A percentile compares a stretch with the other conserved stretches of the same genome.
These are phyloP conservation scores for Sphagnum fallax DNA, from an alignment of 228 moss, liverwort and hornwort species.

Conservation along the genomic window DNA sequence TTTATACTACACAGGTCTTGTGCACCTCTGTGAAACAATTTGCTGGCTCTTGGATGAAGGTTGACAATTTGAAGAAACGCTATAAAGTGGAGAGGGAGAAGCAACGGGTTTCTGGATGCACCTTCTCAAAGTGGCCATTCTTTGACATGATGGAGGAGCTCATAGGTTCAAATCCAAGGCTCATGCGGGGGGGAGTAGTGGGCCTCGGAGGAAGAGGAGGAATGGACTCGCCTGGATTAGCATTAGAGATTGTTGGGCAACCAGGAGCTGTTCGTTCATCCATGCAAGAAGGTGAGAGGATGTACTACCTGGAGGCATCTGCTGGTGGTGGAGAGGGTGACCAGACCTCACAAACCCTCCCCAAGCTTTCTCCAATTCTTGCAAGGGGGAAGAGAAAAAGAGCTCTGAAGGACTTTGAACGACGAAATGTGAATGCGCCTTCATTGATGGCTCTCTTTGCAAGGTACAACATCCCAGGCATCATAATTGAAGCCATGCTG, in stretches of 20 bases:
- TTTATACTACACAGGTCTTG: too few relatives aligned
- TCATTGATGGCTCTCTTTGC: slow-evolving; percentile 13
- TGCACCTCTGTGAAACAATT: too few relatives aligned
- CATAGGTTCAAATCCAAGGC: background rate
- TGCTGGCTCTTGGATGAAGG: background rate
- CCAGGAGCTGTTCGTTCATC: slow-evolving; percentile 10
- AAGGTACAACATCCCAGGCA: slow-evolving; percentile 12
- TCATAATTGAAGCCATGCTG: slow-evolving; percentile 17
- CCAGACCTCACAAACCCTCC: slow-evolving; percentile 18
- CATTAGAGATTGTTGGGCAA: slow-evolving; percentile 10
- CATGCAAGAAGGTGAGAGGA: slow-evolving; percentile 9
- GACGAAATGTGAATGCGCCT: slow-evolving; percentile 14
- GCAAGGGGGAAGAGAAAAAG: slow-evolving; percentile 19
- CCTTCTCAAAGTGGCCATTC: background rate
- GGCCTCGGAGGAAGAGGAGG: background rate
- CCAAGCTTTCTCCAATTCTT: slow-evolving; percentile 9
- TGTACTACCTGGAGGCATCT: slow-evolving; percentile 4
- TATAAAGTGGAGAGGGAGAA: background rate
- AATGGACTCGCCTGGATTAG: background rate
- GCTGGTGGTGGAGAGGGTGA: slow-evolving; percentile 13
- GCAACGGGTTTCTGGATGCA: background rate
- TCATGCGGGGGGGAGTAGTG: background rate
- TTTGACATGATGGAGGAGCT: background rate
- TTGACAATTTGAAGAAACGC: background rate
- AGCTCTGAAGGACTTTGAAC: slow-evolving; percentile 15